phyloP scores from a whole-genome alignment of 805 yeast genomes.

The Wickerhamiella dianesei region DNA sequence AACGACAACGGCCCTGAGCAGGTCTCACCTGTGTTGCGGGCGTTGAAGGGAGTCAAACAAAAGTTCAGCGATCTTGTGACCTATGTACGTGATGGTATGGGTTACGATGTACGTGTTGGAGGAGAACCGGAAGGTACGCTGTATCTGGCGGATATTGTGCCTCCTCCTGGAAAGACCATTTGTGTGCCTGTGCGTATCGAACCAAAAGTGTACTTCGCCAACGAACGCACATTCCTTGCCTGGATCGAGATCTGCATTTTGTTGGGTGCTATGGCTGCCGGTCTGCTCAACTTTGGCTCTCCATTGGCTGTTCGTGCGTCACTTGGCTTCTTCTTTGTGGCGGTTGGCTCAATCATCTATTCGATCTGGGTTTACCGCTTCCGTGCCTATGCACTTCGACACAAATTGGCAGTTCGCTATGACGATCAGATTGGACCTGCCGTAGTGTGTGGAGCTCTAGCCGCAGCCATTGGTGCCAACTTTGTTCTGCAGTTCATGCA shows the following conservation, averaged over 20 bases:
- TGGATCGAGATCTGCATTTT: conserved; percentile 89
- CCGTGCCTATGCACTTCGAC: conserved; percentile 73
- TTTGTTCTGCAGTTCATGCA: conserved; percentile 23
- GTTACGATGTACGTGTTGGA: conserved; percentile 24
- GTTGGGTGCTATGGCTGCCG: conserved; percentile 77
- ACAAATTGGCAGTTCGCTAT: conserved; percentile 68
- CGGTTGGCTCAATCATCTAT: conserved; percentile 59
- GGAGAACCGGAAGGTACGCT: conserved; percentile 54
- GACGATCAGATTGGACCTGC: conserved; percentile 84
- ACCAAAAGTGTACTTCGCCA: conserved; percentile 98
- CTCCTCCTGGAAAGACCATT: conserved; percentile 82
- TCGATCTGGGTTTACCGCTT: conserved; percentile 62
- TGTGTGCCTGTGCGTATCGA: conserved; percentile 93
- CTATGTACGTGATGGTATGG: conserved; percentile 11
- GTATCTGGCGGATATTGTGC: conserved; percentile 40
- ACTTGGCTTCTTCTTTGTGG: conserved; percentile 71
- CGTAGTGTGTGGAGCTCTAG: conserved; percentile 60
- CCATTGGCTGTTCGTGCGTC: conserved; percentile 64
- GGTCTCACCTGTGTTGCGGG: background rate
- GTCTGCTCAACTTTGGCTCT: conserved; percentile 75
- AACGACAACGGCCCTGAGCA: conserved; percentile 2
- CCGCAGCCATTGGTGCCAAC: conserved; percentile 44
- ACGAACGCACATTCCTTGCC: conserved; percentile 84
- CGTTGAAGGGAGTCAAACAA: background rate
- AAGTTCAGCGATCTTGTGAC: background rate